Conservation (phyloP, 106 monocot species). For the Chionographis japonica region DNA sequence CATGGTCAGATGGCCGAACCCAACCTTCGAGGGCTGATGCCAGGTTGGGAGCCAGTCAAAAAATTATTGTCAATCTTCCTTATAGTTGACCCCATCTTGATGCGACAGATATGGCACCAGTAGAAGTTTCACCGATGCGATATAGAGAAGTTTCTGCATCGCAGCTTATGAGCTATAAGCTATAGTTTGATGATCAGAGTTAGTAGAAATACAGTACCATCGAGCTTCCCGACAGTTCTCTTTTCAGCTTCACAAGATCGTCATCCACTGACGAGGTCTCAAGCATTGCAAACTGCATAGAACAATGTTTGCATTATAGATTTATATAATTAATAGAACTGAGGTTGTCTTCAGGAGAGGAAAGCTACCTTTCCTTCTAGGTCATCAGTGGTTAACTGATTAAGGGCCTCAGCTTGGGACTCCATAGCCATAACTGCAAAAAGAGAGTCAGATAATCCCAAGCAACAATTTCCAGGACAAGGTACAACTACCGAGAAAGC, state of each 20-base stretch:
- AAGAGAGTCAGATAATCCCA: slow-evolving; percentile 4
- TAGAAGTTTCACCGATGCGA: too few relatives aligned
- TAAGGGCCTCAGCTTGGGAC: slow-evolving; percentile 93
- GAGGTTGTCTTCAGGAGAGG: not conserved
- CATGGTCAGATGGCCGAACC: too few relatives aligned
- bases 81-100: too few relatives aligned
- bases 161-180: too few relatives aligned
- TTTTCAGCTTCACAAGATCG: slow-evolving; percentile 81
- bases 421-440: slow-evolving; percentile 91
- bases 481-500: not conserved
- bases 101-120: too few relatives aligned
- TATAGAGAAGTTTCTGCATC: too few relatives aligned
- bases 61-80: too few relatives aligned
- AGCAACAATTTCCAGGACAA: not conserved
- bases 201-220: slow-evolving; percentile 36
- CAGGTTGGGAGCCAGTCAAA: too few relatives aligned
- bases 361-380: slow-evolving; percentile 91
- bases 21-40: too few relatives aligned
- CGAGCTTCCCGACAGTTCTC: slow-evolving; percentile 58
- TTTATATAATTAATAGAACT: slow-evolving; percentile 2
- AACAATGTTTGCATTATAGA: not conserved
- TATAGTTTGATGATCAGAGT: not conserved
- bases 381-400: slow-evolving; percentile 86
- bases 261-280: slow-evolving; percentile 95
- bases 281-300: slow-evolving; percentile 83